Percentiles rank a stretch among this genome's conserved stretches.
These are phyloP conservation scores for Solanum microdontum DNA, from an alignment of 257 asterid species.

Conservation along the genomic window DNA sequence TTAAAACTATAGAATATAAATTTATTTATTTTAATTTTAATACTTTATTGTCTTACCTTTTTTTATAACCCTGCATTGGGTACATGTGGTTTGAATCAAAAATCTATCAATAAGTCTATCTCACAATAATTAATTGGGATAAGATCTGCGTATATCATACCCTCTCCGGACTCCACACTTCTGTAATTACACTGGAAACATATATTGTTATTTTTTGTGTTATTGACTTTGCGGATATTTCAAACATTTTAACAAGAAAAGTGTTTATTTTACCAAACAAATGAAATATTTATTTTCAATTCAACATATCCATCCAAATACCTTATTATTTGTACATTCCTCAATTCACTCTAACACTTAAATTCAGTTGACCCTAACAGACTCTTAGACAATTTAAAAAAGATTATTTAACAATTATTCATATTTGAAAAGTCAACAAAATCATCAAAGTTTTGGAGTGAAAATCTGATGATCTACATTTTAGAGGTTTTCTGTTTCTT, in stretches of 20 bases:
- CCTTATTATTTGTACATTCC: neutral
- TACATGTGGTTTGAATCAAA: neutral
- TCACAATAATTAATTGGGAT: too few relatives aligned
- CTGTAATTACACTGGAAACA: rapidly evolving
- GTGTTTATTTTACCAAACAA: neutral
- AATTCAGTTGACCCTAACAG: too few relatives aligned
- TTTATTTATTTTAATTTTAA: neutral
- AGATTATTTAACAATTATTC: too few relatives aligned
- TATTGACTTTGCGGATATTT: neutral
- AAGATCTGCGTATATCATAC: neutral
- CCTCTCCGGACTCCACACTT: neutral
- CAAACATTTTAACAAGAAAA: neutral
- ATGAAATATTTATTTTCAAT: neutral
- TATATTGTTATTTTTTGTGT: neutral
- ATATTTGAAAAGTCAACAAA: neutral
- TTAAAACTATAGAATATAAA: too few relatives aligned
- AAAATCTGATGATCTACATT: neutral
- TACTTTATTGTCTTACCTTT: neutral
- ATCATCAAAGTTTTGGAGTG: neutral
- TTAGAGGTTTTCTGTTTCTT: neutral
- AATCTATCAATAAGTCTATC: neutral
- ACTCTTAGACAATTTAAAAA: neutral
- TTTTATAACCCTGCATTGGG: neutral
- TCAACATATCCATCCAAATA: neutral
- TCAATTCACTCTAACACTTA: neutral